Base-by-base conservation (phyloP, 306 rosid genomes). In the Urtica urens region DNA sequence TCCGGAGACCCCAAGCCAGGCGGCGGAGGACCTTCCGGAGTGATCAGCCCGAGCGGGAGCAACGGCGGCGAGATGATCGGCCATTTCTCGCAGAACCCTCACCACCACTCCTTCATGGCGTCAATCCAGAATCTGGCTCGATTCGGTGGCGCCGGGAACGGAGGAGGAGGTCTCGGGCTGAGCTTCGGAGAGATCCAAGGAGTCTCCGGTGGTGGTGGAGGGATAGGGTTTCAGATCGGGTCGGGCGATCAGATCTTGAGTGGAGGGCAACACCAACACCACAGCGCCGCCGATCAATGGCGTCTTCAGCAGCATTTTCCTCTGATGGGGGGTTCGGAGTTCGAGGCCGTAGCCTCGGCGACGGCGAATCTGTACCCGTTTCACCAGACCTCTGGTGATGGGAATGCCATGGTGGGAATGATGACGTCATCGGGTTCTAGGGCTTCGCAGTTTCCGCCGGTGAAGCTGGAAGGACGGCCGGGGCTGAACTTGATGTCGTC, bases 81-180 rank as follows among this genome's bases (percentile, higher is more conserved):
- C 19, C 78, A 75, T 49, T 57, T 73, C 37, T 65, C 75, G 23
- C 65, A 48, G 19, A 14, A 25, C 17, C 86, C 69, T 16, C 72
- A 63, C 24, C 78, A 62, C 55, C 60, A 76, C 7, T 81, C 93
- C 2, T 77, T 76, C 66, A 71, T 84, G 73, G 68, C 81, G 7
- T 74, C 95, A 5, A 62, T 88, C 13, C 93, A 79, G 40, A 78
- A 71, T 39, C 68, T 81, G 1, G 62, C 59, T 42, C 78, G 90
- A 5, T 84, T 72, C 53, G 72, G 72, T 39, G 72, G 70, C 3
- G 64, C 51, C 5, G 78, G 76, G 16, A 66, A 67, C 46, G 73
- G 70, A 3, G 65, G 59, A 3, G 81, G 78, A 25, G 72, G 64
- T 66, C 45, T 84, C 67, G 90, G 78, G 17, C 52, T 72, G 14